phyloP scores from a whole-genome alignment of 176 grass and related monocot genomes.

The Bolboschoenus planiculmis region DNA sequence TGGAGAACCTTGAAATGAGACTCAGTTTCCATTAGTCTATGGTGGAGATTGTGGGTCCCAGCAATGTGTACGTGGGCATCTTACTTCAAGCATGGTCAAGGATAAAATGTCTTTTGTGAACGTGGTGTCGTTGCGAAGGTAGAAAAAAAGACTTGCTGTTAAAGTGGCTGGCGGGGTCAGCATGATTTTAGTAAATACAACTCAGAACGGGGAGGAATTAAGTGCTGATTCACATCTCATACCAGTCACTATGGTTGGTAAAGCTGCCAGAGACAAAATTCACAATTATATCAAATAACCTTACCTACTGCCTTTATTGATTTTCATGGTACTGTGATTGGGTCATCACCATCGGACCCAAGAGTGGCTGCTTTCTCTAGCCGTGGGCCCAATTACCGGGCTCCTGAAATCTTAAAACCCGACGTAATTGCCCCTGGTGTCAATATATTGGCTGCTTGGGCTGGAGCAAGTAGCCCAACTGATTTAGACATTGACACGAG shows the following conservation, averaged over 20 bases:
- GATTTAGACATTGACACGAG: constrained; percentile 64
- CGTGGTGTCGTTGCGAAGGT: constrained; percentile 53
- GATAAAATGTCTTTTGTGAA: constrained; percentile 73
- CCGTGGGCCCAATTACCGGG: constrained; percentile 68
- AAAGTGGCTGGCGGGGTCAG: constrained; percentile 47
- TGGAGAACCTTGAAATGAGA: constrained; percentile 35
- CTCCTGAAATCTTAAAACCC: constrained; percentile 78
- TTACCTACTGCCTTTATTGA: constrained; percentile 52
- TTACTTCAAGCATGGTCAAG: constrained; percentile 42
- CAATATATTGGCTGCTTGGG: constrained; percentile 75
- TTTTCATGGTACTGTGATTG: constrained; percentile 65
- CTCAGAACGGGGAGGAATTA: constrained; percentile 67
- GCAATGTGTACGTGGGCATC: constrained; percentile 28
- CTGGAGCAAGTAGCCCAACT: constrained; percentile 45
- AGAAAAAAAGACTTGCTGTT: constrained; percentile 55
- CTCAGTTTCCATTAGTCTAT: constrained; percentile 43
- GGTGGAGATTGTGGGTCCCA: constrained; percentile 50
- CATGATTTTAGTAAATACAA: constrained; percentile 75
- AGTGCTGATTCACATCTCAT: constrained; percentile 65
- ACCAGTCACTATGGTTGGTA: too few species aligned
- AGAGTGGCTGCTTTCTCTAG: constrained; percentile 67
- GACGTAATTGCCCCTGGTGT: constrained; percentile 77
- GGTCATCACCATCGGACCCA: constrained; percentile 38
- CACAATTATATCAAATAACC: constrained; percentile 35
- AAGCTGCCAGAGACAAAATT: constrained; percentile 54